Conservation (phyloP, 371 early-diverging fungal genomes). For the Lichtheimia ramosa region DNA sequence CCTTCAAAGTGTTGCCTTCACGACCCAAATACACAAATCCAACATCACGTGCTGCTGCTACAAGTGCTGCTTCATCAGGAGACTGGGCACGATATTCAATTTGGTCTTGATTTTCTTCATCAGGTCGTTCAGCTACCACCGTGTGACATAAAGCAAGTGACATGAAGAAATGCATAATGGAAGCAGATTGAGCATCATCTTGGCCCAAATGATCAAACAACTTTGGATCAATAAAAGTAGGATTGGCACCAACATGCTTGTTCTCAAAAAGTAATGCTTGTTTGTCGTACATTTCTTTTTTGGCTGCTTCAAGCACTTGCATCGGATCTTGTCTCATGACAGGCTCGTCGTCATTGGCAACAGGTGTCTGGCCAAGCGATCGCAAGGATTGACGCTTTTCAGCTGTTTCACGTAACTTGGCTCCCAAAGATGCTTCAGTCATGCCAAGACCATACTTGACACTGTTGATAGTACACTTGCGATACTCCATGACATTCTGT, state of each 20-base stretch:
- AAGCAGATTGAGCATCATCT: constrained; percentile 21
- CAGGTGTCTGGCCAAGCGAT: not conserved
- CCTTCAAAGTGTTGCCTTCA: constrained; percentile 41
- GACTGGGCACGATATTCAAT: constrained; percentile 86
- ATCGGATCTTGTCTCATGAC: not conserved
- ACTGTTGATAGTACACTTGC: constrained; percentile 82
- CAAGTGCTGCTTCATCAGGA: constrained; percentile 94
- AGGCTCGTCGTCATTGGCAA: constrained; percentile 9
- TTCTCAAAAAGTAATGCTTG: constrained; percentile 37
- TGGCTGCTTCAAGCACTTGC: constrained; percentile 13
- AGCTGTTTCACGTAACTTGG: constrained; percentile 20
- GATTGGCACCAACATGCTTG: constrained; percentile 34
- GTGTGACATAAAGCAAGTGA: constrained; percentile 92
- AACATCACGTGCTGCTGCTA: constrained; percentile 81
- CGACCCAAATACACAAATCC: constrained; percentile 82
- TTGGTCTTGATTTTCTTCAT: constrained; percentile 40
- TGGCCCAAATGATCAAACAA: constrained; percentile 35
- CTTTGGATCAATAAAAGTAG: constrained; percentile 46
- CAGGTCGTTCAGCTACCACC: constrained; percentile 69
- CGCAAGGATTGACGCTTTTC: constrained; percentile 11
- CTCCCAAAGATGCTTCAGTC: constrained; percentile 38
- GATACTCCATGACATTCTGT: constrained; percentile 78
- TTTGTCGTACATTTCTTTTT: constrained; percentile 31
- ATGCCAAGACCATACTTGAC: constrained; percentile 70
- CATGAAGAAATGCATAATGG: constrained; percentile 66